phyloP scores from a whole-genome alignment of 139 green algal species.

The Diplosphaera chodatii region DNA sequence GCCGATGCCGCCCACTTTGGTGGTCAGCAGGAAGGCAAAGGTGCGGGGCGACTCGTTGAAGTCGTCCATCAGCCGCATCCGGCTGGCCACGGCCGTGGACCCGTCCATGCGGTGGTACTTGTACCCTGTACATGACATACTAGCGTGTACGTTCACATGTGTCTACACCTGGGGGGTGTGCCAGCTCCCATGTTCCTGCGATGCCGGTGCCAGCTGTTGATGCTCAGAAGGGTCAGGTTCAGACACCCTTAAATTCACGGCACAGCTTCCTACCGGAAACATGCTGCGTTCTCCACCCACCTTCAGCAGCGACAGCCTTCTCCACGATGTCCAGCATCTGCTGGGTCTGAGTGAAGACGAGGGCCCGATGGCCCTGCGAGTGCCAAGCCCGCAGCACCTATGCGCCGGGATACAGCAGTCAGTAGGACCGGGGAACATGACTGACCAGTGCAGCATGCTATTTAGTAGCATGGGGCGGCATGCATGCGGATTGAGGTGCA shows the following conservation, averaged over 20 bases:
- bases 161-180: too few species aligned
- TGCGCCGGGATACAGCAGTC: background rate
- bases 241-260: too few species aligned
- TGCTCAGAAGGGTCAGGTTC: too few species aligned
- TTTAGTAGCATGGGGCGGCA: too few species aligned
- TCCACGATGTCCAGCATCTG: constrained; percentile 99
- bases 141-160: too few species aligned
- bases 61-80: constrained; percentile 75
- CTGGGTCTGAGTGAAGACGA: constrained; percentile 89
- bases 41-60: constrained; percentile 73
- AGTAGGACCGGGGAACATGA: too few species aligned
- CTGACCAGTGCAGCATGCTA: too few species aligned
- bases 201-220: too few species aligned
- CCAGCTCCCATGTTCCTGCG: too few species aligned
- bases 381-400: constrained; percentile 77
- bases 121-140: constrained; percentile 27
- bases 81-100: constrained; percentile 59
- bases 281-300: background rate
- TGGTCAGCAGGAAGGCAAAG: constrained; percentile 94
- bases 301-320: constrained; percentile 34
- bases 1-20: constrained; percentile 92
- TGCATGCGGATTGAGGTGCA: too few species aligned
- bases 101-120: constrained; percentile 95
- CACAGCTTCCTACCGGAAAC: too few species aligned
- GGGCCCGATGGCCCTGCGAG: constrained; percentile 60